Percentiles rank a stretch among this genome's conserved stretches.
phyloP scores from a whole-genome alignment of 345 rosid genomes.

The Conringia planisiliqua region DNA sequence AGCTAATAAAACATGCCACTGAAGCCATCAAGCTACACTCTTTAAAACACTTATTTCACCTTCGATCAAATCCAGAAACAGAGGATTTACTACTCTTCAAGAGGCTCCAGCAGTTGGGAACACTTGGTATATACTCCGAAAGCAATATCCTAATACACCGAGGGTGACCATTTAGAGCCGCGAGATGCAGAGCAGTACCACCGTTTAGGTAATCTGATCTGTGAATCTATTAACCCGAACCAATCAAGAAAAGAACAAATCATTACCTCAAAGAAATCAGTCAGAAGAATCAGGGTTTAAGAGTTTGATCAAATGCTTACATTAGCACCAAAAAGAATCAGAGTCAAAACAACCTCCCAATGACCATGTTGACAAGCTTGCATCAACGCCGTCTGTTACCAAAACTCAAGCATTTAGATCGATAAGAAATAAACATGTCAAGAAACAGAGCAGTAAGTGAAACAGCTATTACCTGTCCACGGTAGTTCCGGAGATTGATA shows the following conservation, averaged over 20 bases:
- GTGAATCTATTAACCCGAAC: constrained; percentile 44
- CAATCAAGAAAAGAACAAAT: neutral
- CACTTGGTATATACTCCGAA: constrained; percentile 80
- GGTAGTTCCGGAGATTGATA: constrained; percentile 92
- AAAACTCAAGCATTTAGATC: neutral
- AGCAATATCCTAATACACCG: constrained; percentile 85
- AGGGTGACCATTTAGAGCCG: constrained; percentile 89
- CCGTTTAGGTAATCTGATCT: constrained; percentile 91
- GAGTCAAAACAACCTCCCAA: constrained; percentile 91
- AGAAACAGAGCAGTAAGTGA: too few relatives aligned
- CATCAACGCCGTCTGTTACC: constrained; percentile 90
- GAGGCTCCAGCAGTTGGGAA: constrained; percentile 49
- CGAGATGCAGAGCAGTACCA: constrained; percentile 92
- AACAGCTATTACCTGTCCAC: constrained; percentile 74
- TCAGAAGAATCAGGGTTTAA: neutral
- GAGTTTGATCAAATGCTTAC: constrained; percentile 41
- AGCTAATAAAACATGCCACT: neutral
- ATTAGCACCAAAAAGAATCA: constrained; percentile 86
- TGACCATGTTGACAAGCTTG: constrained; percentile 99
- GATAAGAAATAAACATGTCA: too few relatives aligned
- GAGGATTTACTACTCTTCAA: constrained; percentile 41
- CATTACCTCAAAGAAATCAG: constrained; percentile 5
- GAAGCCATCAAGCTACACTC: neutral
- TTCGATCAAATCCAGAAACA: constrained; percentile 51
- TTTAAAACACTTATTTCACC: constrained; percentile 29